Conservation (phyloP, 192 early-diverging fungal genomes). For the Entomortierella parvispora region DNA sequence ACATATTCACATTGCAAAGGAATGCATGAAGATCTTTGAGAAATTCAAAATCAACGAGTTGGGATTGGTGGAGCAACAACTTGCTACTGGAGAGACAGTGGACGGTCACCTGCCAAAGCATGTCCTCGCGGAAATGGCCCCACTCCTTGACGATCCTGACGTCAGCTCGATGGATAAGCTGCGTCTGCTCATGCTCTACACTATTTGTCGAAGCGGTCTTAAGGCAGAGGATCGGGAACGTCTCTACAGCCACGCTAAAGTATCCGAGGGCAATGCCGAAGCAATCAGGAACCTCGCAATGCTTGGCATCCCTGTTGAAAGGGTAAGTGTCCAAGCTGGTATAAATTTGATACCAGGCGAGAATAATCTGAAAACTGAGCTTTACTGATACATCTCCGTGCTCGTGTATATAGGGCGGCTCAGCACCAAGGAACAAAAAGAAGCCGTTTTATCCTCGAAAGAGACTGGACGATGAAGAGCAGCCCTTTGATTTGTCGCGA, state of each 20-base stretch:
- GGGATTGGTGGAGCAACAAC: slow-evolving; percentile 82
- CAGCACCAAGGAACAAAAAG: slow-evolving; percentile 61
- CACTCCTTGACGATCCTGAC: slow-evolving; percentile 75
- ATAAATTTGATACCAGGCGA: too few species aligned
- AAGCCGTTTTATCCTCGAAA: slow-evolving; percentile 64
- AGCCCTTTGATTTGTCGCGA: slow-evolving; percentile 79
- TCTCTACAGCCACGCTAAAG: slow-evolving; percentile 74
- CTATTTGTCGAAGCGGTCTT: slow-evolving; percentile 82
- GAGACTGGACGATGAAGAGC: slow-evolving; percentile 68
- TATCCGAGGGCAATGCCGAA: slow-evolving; percentile 78
- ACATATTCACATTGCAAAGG: slow-evolving; percentile 88
- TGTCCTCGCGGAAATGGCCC: slow-evolving; percentile 78
- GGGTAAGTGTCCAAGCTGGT: slow-evolving; percentile 33
- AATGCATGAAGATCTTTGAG: slow-evolving; percentile 83
- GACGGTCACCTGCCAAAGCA: slow-evolving; percentile 76
- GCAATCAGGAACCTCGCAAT: slow-evolving; percentile 80
- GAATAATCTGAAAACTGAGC: too few species aligned
- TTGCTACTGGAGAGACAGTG: slow-evolving; percentile 79
- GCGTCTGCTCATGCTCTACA: slow-evolving; percentile 83
- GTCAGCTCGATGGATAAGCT: slow-evolving; percentile 78
- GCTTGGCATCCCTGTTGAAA: slow-evolving; percentile 72
- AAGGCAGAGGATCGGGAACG: slow-evolving; percentile 74
- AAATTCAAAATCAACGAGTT: slow-evolving; percentile 71
- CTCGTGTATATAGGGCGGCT: slow-evolving; percentile 45
- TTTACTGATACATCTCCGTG: too few species aligned